Evolutionary conservation across 2,329 filamentous ascomycete species (phyloP).

Genomic region (Didymella lethalis): DNA sequence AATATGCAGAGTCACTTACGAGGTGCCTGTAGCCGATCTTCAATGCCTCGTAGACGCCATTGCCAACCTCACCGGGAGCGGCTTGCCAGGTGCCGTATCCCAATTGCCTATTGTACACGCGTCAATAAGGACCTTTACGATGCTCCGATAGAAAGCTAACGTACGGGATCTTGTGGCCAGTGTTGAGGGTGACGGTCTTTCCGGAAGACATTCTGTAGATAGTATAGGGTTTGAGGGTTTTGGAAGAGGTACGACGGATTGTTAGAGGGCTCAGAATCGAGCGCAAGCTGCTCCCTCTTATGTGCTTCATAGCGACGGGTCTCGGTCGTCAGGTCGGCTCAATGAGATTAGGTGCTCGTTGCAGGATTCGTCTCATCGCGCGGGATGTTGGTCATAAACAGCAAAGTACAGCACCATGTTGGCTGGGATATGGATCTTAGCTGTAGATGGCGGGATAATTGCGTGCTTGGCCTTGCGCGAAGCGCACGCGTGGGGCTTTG

Average conservation of each 20-base stretch:
- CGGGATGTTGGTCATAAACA: conserved; percentile 24
- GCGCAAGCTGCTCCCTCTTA: conserved; percentile 25
- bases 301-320: conserved; percentile 20
- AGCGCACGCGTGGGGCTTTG: conserved; percentile 23
- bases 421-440: conserved; percentile 18
- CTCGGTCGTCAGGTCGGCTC: conserved; percentile 21
- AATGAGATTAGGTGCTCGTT: conserved; percentile 21
- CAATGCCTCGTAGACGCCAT: conserved; percentile 52
- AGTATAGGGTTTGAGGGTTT: conserved; percentile 8
- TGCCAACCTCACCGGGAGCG: conserved; percentile 48
- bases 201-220: conserved; percentile 45
- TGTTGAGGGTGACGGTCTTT: conserved; percentile 46
- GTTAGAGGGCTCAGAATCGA: conserved; percentile 2
- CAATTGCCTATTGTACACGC: conserved; percentile 53
- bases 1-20: conserved; percentile 26
- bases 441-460: conserved; percentile 37
- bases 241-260: conserved; percentile 4
- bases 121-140: conserved; percentile 11
- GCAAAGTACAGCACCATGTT: conserved; percentile 28
- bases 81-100: conserved; percentile 49
- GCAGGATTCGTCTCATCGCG: conserved; percentile 28
- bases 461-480: conserved; percentile 20
- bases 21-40: conserved; percentile 48
- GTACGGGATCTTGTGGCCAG: conserved; percentile 57
- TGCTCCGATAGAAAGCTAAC: conserved; percentile 8